Percentiles rank a stretch among this genome's conserved stretches.
These are phyloP conservation scores for Thielaviopsis musarum DNA, from an alignment of 2,329 filamentous ascomycete genomes.

Conservation along the genomic window DNA sequence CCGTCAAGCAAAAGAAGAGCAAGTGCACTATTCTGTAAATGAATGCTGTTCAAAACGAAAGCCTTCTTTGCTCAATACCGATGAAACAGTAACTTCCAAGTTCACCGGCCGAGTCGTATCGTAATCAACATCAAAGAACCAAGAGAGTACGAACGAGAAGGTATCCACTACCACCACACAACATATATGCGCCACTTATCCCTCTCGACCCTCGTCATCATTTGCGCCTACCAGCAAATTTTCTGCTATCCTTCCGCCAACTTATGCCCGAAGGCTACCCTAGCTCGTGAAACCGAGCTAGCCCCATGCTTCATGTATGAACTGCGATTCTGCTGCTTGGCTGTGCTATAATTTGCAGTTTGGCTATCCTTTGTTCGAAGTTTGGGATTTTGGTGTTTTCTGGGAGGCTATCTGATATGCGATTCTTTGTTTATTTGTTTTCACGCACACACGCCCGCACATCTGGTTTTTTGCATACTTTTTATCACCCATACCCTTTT, in stretches of 20 bases:
- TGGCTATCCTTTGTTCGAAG: not conserved
- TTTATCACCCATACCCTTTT: slow-evolving; percentile 12
- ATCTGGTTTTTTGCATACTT: slow-evolving; percentile 18
- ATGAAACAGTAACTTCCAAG: not conserved
- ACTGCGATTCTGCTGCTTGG: not conserved
- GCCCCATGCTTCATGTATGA: not conserved
- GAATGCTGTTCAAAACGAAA: not conserved
- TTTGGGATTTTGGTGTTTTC: not conserved
- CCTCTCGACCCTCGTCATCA: not conserved
- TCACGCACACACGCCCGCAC: not conserved
- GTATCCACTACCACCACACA: not conserved
- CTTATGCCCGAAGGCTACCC: not conserved
- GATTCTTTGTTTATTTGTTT: not conserved
- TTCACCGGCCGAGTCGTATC: not conserved
- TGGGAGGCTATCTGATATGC: not conserved
- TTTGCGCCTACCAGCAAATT: not conserved
- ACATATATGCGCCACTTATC: not conserved
- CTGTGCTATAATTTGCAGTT: not conserved
- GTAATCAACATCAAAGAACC: not conserved
- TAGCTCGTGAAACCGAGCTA: not conserved
- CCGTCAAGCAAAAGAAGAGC: slow-evolving; percentile 41
- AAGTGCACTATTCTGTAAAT: slow-evolving; percentile 55
- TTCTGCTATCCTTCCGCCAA: not conserved
- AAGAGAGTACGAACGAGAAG: not conserved
- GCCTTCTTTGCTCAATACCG: not conserved